phyloP scores from a whole-genome alignment of 2,329 filamentous ascomycete genomes.

The Fusarium proliferatum region DNA sequence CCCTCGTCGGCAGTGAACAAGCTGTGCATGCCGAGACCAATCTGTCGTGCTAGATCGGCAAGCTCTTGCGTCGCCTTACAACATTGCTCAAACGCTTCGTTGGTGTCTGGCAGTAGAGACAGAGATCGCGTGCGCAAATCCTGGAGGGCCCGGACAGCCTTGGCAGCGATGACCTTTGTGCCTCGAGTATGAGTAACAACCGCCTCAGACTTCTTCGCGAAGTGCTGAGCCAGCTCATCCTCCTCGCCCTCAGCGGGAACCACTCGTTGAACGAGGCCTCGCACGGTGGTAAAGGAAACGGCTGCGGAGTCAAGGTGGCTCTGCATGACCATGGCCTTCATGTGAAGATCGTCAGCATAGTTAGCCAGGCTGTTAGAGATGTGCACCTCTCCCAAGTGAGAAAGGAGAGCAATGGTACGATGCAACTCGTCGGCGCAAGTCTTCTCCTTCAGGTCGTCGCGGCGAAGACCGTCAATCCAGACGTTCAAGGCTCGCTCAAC shows the following conservation, averaged over 20 bases:
- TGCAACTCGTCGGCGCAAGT: constrained; percentile 85
- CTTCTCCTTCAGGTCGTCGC: constrained; percentile 86
- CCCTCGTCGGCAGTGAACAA: constrained; percentile 77
- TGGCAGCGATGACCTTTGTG: constrained; percentile 84
- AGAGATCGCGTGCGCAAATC: constrained; percentile 82
- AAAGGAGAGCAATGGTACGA: constrained; percentile 85
- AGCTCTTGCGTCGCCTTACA: constrained; percentile 74
- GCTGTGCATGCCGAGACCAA: constrained; percentile 73
- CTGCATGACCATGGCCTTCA: constrained; percentile 80
- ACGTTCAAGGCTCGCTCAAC: constrained; percentile 89
- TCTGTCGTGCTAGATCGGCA: constrained; percentile 71
- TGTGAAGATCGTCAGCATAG: constrained; percentile 82
- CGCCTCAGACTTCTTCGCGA: constrained; percentile 76
- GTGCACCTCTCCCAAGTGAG: constrained; percentile 86
- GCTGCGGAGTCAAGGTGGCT: constrained; percentile 84
- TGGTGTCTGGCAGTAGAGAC: constrained; percentile 75
- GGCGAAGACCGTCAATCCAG: constrained; percentile 86
- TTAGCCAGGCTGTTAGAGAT: constrained; percentile 75
- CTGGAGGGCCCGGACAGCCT: constrained; percentile 79
- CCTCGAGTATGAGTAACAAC: constrained; percentile 82
- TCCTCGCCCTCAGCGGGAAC: constrained; percentile 64
- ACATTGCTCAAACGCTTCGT: constrained; percentile 75
- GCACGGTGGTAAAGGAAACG: constrained; percentile 71
- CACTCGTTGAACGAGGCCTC: constrained; percentile 73
- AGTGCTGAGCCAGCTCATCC: constrained; percentile 73